These are phyloP conservation scores for Escovopsis sp. DNA, from an alignment of 2,329 filamentous ascomycete species.

Conservation along the genomic window DNA sequence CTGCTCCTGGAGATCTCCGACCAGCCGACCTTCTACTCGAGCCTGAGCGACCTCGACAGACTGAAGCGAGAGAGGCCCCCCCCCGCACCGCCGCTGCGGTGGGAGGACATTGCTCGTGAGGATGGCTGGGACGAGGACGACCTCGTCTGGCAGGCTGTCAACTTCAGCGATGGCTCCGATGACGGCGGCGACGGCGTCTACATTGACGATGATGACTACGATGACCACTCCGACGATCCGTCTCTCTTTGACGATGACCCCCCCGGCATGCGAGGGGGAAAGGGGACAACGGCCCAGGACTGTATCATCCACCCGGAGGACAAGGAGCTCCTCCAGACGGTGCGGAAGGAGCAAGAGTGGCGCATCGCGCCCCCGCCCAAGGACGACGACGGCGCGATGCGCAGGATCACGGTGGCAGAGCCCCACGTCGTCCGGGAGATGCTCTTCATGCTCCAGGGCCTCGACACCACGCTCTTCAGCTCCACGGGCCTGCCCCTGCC, in stretches of 20 bases:
- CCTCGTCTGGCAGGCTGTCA: slow-evolving; percentile 54
- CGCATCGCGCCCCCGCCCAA: slow-evolving; percentile 18
- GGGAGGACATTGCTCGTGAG: slow-evolving; percentile 64
- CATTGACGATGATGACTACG: slow-evolving; percentile 37
- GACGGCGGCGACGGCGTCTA: slow-evolving; percentile 35
- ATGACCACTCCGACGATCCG: slow-evolving; percentile 21
- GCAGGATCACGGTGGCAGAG: slow-evolving; percentile 45
- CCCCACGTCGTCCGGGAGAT: slow-evolving; percentile 60
- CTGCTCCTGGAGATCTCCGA: slow-evolving; percentile 71
- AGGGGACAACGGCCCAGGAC: slow-evolving; percentile 13
- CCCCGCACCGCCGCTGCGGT: slow-evolving; percentile 41
- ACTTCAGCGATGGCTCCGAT: slow-evolving; percentile 52
- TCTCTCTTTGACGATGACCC: slow-evolving; percentile 15
- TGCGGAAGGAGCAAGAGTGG: slow-evolving; percentile 22
- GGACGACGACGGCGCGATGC: slow-evolving; percentile 17
- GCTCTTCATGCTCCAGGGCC: slow-evolving; percentile 71
- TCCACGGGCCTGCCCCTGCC: slow-evolving; percentile 21
- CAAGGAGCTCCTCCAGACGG: slow-evolving; percentile 14
- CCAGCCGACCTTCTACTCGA: slow-evolving; percentile 56
- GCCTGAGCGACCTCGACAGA: slow-evolving; percentile 44
- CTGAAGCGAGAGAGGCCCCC: slow-evolving; percentile 28
- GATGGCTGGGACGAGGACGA: slow-evolving; percentile 56
- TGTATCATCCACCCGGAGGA: slow-evolving; percentile 22
- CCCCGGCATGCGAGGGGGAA: slow-evolving; percentile 8
- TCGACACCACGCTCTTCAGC: slow-evolving; percentile 58